Evolutionary conservation across 2,329 filamentous ascomycete species (phyloP).

Genomic region (Diaporthe vaccinii): DNA sequence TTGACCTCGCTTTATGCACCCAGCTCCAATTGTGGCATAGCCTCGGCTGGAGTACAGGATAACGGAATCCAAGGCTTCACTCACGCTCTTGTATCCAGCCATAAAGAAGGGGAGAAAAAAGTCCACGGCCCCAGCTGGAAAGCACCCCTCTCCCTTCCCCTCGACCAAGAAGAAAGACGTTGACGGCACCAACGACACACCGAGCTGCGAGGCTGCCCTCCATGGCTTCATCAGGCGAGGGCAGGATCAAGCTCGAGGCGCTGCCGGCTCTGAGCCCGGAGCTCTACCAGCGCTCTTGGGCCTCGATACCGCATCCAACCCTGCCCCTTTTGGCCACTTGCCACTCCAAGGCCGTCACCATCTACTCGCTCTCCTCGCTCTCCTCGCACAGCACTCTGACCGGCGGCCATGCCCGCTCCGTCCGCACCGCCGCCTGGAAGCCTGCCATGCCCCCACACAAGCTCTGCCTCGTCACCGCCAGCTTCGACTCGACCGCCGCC

Average conservation of each 20-base stretch:
- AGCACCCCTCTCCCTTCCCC: background rate
- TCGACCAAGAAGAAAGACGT: background rate
- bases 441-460: constrained; percentile 72
- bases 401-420: constrained; percentile 90
- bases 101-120: background rate
- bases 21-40: background rate
- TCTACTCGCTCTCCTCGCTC: constrained; percentile 89
- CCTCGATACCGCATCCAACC: constrained; percentile 85
- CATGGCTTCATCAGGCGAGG: constrained; percentile 52
- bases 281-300: constrained; percentile 84
- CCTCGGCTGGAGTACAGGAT: background rate
- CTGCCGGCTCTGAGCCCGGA: constrained; percentile 67
- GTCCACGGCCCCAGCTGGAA: background rate
- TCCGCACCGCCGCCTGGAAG: constrained; percentile 92
- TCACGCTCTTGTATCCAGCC: background rate
- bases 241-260: constrained; percentile 46
- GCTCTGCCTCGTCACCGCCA: constrained; percentile 89
- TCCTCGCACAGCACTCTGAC: constrained; percentile 83
- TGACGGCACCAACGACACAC: background rate
- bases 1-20: background rate
- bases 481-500: constrained; percentile 93
- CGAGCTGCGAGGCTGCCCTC: background rate
- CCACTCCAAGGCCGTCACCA: constrained; percentile 86
- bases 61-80: background rate
- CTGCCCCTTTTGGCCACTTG: constrained; percentile 91